Evolutionary conservation across 1,139 yeast genomes (phyloP).

Genomic region (Taphrina pruni): DNA sequence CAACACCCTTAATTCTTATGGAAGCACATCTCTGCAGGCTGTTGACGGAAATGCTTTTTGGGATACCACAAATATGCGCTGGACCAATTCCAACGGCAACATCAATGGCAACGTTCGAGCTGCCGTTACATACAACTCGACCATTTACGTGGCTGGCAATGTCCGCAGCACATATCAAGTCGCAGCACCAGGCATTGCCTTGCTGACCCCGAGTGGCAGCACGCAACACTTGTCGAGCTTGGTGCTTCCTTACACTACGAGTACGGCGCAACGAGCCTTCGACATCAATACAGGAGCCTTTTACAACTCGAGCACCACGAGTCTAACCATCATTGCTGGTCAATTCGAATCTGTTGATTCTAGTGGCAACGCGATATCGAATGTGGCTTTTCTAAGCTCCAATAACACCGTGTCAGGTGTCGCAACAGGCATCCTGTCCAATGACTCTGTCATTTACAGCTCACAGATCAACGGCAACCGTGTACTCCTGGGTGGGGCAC

Average conservation of each 20-base stretch:
- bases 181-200: conserved; percentile 43
- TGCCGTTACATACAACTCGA: conserved; percentile 11
- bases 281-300: conserved; percentile 32
- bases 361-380: conserved; percentile 16
- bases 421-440: conserved; percentile 23
- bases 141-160: conserved; percentile 43
- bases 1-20: conserved; percentile 43
- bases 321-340: conserved; percentile 40
- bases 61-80: conserved; percentile 20
- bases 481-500: conserved; percentile 62
- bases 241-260: conserved; percentile 4
- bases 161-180: conserved; percentile 34
- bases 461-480: conserved; percentile 25
- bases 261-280: neutral
- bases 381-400: conserved; percentile 35
- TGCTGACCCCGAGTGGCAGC: conserved; percentile 28
- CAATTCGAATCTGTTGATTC: conserved; percentile 24
- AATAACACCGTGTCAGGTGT: conserved; percentile 27
- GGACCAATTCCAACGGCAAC: conserved; percentile 21
- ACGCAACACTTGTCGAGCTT: conserved; percentile 18
- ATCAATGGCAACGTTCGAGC: conserved; percentile 13
- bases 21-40: neutral
- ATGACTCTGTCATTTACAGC: conserved; percentile 29
- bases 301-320: conserved; percentile 34
- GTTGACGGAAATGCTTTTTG: conserved; percentile 29